Conservation (phyloP, 768 basidiomycete genomes). For the Russula ochroleuca region DNA sequence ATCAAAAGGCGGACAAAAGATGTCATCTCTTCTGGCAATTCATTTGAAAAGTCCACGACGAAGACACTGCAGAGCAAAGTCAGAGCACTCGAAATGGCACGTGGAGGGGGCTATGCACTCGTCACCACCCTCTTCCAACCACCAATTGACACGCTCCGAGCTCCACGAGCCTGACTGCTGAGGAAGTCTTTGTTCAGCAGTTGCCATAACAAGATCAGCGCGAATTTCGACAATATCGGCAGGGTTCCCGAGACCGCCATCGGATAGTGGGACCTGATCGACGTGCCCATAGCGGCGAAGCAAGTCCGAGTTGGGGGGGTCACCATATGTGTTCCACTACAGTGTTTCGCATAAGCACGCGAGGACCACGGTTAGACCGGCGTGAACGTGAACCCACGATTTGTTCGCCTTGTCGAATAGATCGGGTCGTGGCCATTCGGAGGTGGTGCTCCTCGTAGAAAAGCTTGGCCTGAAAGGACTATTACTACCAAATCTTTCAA, state of each 20-base stretch:
- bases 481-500: not conserved
- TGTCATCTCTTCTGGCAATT: slow-evolving; percentile 52
- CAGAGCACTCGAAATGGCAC: slow-evolving; percentile 1
- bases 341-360: not conserved
- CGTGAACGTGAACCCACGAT: slow-evolving; percentile 54
- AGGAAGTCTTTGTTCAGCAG: slow-evolving; percentile 30
- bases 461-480: slow-evolving; percentile 61
- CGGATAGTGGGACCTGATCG: slow-evolving; percentile 59
- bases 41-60: slow-evolving; percentile 48
- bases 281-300: slow-evolving; percentile 94
- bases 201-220: slow-evolving; percentile 61
- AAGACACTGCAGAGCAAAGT: slow-evolving; percentile 44
- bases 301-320: slow-evolving; percentile 88
- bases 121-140: slow-evolving; percentile 86
- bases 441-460: slow-evolving; percentile 71
- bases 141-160: slow-evolving; percentile 78
- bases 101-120: slow-evolving; percentile 52
- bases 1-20: slow-evolving; percentile 64
- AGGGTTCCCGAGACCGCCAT: slow-evolving; percentile 59
- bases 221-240: slow-evolving; percentile 74
- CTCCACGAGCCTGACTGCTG: slow-evolving; percentile 26
- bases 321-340: slow-evolving; percentile 96
- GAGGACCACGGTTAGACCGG: not conserved
- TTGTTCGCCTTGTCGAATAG: slow-evolving; percentile 74
- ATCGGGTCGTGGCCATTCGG: slow-evolving; percentile 76